Evolutionary conservation across 306 rosid genomes (phyloP), one percentile per base, ranked within the genome.

Genomic region (Lithocarpus polystachyus): DNA sequence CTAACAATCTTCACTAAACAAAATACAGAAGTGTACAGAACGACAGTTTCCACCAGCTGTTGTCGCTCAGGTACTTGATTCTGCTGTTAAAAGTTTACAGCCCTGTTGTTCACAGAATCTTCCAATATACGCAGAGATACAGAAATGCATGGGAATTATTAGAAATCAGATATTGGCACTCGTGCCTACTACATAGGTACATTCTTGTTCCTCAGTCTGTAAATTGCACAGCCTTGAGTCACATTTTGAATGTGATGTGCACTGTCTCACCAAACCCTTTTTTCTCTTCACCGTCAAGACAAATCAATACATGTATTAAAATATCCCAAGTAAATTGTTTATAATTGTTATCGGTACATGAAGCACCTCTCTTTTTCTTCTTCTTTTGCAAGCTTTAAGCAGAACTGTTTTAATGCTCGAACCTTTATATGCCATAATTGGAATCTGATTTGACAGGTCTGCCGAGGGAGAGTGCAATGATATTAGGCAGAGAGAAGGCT

Each of bases 151-250:
- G 99, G 98, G 97, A 26, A 91, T 93, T 75, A 86, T 95, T 70
- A 91, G 97, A 88, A 95, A 85, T 82, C 97, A 95, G 89, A 95
- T 91, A 84, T 81, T 93, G 84, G 98, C 97, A 51, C 94, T 95
- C 24, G 54, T 95, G 71, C 99, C 99, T 13, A 89, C 99, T 11
- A 87, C 93, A 20, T 95, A 85, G 88, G 75, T 76, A 74, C 74
- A 74, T 52, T 72, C 75, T 62, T 33, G 15, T 68, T 72, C 37
- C 54, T 59, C 67, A 73, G 52, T 82, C 75, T 79, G 77, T 77
- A 75, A 53, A 72, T 56, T 71, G 60, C 60, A 0, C 37, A 5
- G 55, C 56, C 56, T 23, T 71, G 24, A 40, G 19, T 51, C 18
- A 2, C 53, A 19, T 33, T 56, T 55, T 15, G 28, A 13, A 80